These are phyloP conservation scores for Botrytis squamosa DNA, from an alignment of 2,329 filamentous ascomycete genomes.

Conservation along the genomic window DNA sequence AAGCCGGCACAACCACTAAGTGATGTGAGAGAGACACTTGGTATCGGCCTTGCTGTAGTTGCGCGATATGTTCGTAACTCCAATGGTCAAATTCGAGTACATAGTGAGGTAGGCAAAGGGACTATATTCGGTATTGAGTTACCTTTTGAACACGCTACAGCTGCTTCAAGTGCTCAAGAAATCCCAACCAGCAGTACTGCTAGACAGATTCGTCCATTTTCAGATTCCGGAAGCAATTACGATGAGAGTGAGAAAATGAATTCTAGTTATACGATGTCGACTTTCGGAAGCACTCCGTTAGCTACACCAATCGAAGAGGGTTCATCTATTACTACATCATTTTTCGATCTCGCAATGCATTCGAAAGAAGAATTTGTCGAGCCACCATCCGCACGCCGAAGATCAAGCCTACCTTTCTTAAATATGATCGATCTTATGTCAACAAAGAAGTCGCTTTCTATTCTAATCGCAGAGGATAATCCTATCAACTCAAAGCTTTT, in stretches of 20 bases:
- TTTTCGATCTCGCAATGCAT: conserved; percentile 10
- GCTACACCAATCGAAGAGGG: conserved; percentile 6
- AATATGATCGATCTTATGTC: neutral
- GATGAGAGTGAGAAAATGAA: conserved; percentile 14
- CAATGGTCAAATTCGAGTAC: conserved; percentile 30
- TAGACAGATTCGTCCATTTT: neutral
- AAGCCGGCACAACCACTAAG: neutral
- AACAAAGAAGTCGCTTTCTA: conserved; percentile 32
- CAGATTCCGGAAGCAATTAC: neutral
- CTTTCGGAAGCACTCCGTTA: conserved; percentile 4
- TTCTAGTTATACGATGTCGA: neutral
- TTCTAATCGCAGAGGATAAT: conserved; percentile 87
- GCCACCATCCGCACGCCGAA: neutral
- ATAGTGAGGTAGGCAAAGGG: conserved; percentile 27
- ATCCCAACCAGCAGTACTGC: neutral
- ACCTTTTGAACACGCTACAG: conserved; percentile 27
- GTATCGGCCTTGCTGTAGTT: conserved; percentile 32
- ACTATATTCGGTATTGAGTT: conserved; percentile 31
- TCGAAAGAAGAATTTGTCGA: neutral
- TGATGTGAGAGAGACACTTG: conserved; percentile 24
- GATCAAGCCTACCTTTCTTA: neutral
- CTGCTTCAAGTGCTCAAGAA: neutral
- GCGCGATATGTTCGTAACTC: conserved; percentile 31
- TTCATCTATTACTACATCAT: neutral
- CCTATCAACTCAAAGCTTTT: conserved; percentile 83